These are phyloP conservation scores for Lactarius tabidus DNA, from an alignment of 768 basidiomycete species.

Conservation along the genomic window DNA sequence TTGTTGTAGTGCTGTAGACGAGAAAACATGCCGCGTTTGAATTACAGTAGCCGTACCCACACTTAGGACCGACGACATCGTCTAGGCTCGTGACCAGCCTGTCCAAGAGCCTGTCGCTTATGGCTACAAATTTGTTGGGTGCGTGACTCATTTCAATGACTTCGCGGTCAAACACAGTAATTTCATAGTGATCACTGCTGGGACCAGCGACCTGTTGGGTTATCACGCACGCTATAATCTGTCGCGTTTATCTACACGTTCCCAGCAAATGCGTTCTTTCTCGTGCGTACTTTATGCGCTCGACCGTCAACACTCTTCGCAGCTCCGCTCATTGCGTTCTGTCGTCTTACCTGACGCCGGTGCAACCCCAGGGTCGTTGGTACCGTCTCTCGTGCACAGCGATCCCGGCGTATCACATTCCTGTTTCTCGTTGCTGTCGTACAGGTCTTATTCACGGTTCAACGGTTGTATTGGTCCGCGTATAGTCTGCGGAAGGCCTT, in stretches of 20 bases:
- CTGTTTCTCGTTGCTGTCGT: conserved; percentile 79
- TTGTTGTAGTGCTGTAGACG: too few relatives aligned
- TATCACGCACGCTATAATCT: conserved; percentile 60
- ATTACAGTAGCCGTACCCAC: too few relatives aligned
- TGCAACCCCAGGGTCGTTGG: conserved; percentile 33
- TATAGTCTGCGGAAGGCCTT: conserved; percentile 31
- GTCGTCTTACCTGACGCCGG: conserved; percentile 84
- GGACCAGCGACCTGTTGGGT: conserved; percentile 62
- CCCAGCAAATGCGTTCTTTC: conserved; percentile 88
- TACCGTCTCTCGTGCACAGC: conserved; percentile 50
- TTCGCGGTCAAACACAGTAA: background rate
- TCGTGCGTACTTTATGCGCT: conserved; percentile 50
- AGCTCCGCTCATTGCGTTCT: conserved; percentile 92
- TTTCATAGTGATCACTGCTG: conserved; percentile 76
- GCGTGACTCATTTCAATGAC: conserved; percentile 28
- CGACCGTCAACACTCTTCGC: conserved; percentile 1
- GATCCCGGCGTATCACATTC: conserved; percentile 84
- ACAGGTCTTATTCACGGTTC: conserved; percentile 89
- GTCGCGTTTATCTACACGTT: conserved; percentile 81
- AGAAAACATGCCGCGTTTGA: too few relatives aligned
- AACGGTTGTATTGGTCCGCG: conserved; percentile 69
- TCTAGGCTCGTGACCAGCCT: too few relatives aligned
- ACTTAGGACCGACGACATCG: too few relatives aligned
- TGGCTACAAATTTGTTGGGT: conserved; percentile 98
- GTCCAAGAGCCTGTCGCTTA: too few relatives aligned